Evolutionary conservation across 2,329 filamentous ascomycete species (phyloP).

Genomic region (Talaromyces funiculosus): DNA sequence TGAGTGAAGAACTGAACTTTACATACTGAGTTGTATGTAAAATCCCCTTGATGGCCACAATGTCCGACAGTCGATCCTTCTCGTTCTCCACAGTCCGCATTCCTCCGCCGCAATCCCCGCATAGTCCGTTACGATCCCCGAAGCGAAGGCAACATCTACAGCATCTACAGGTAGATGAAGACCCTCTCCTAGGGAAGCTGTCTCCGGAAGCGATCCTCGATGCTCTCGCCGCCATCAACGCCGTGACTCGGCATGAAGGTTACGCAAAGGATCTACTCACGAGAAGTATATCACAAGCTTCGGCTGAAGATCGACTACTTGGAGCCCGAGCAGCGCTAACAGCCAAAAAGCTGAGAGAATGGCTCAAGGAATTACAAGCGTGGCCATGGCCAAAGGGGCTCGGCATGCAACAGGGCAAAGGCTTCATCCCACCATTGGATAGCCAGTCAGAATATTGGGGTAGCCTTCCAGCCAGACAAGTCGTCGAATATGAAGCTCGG

Average conservation of each 20-base stretch:
- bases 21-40: conserved; percentile 1
- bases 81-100: conserved; percentile 27
- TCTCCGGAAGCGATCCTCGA: conserved; percentile 51
- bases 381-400: conserved; percentile 52
- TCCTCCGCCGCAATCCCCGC: conserved; percentile 26
- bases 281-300: conserved; percentile 51
- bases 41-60: conserved; percentile 8
- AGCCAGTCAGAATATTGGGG: conserved; percentile 55
- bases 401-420: conserved; percentile 35
- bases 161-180: conserved; percentile 34
- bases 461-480: conserved; percentile 59
- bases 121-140: conserved; percentile 35
- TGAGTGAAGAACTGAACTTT: not conserved
- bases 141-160: conserved; percentile 33
- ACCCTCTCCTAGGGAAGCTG: conserved; percentile 48
- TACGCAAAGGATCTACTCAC: conserved; percentile 37
- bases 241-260: conserved; percentile 34
- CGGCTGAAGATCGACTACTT: conserved; percentile 52
- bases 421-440: conserved; percentile 34
- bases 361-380: conserved; percentile 53
- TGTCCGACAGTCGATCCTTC: conserved; percentile 24
- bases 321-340: conserved; percentile 55
- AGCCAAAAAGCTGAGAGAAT: conserved; percentile 53
- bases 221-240: conserved; percentile 43
- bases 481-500: conserved; percentile 64